phyloP scores from a whole-genome alignment of 768 basidiomycete species.

The Amyloporia xantha region DNA sequence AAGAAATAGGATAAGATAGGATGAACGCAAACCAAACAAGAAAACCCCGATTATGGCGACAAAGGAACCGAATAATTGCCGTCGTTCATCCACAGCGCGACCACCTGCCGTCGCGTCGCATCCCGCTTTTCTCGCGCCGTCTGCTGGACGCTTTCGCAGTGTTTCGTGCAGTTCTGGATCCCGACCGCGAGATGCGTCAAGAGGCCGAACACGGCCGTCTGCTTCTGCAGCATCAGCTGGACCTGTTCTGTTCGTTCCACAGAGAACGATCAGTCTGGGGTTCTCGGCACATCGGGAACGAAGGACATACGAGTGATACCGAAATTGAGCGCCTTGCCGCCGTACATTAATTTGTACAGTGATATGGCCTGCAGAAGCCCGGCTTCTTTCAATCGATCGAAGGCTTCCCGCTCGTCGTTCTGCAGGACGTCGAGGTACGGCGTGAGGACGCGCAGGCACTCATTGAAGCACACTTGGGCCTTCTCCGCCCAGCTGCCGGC shows the following conservation, averaged over 20 bases:
- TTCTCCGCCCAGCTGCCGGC: constrained; percentile 15
- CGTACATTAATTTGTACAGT: constrained; percentile 20
- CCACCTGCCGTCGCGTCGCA: constrained; percentile 12
- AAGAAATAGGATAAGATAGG: too few relatives aligned
- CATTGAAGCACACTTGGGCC: constrained; percentile 18
- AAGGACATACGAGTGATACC: constrained; percentile 19
- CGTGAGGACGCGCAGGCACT: constrained; percentile 12
- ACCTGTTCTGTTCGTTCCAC: constrained; percentile 11
- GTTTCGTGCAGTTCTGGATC: constrained; percentile 16
- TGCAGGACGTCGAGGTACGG: constrained; percentile 15
- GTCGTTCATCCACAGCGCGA: constrained; percentile 15
- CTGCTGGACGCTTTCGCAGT: constrained; percentile 17
- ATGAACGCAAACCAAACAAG: too few relatives aligned
- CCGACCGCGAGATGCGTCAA: constrained; percentile 16
- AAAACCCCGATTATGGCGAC: too few relatives aligned
- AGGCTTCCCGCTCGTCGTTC: constrained; percentile 6
- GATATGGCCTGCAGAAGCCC: constrained; percentile 15
- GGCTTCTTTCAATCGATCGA: constrained; percentile 9
- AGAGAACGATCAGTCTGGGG: not conserved
- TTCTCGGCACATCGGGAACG: too few relatives aligned
- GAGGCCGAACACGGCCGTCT: constrained; percentile 13
- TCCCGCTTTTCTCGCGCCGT: constrained; percentile 10
- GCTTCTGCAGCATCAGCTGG: constrained; percentile 16
- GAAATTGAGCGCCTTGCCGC: constrained; percentile 15
- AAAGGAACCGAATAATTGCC: too few relatives aligned